Conservation (phyloP, 2,329 filamentous ascomycete genomes). For the Raffaelea albimanens region DNA sequence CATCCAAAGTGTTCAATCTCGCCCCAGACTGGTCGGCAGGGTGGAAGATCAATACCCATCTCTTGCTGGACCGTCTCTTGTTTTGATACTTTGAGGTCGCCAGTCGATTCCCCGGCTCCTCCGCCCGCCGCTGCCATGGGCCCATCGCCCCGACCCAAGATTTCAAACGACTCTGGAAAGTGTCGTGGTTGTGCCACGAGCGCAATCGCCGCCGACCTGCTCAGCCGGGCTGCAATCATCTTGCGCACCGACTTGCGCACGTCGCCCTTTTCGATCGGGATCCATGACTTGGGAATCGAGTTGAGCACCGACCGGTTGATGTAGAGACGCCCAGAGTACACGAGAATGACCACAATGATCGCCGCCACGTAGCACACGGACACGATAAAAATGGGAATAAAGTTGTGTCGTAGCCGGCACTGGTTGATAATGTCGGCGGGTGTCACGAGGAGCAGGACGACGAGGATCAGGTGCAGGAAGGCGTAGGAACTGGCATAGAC, state of each 20-base stretch:
- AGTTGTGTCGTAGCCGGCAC: slow-evolving; percentile 54
- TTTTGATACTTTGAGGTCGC: too few species aligned
- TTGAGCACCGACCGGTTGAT: slow-evolving; percentile 71
- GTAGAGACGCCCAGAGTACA: slow-evolving; percentile 79
- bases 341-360: slow-evolving; percentile 57
- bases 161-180: slow-evolving; percentile 17
- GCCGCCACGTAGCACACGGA: slow-evolving; percentile 67
- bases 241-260: slow-evolving; percentile 64
- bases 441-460: slow-evolving; percentile 67
- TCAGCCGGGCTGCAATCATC: slow-evolving; percentile 64
- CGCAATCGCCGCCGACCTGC: slow-evolving; percentile 70
- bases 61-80: slow-evolving; percentile 13
- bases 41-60: slow-evolving; percentile 38
- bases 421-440: slow-evolving; percentile 76
- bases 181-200: slow-evolving; percentile 67
- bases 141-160: too few species aligned
- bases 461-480: slow-evolving; percentile 62
- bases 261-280: slow-evolving; percentile 79
- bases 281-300: slow-evolving; percentile 76
- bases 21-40: slow-evolving; percentile 59
- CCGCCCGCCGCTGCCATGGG: too few species aligned
- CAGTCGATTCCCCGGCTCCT: not conserved
- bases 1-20: slow-evolving; percentile 80
- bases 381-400: slow-evolving; percentile 78
- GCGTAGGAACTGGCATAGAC: slow-evolving; percentile 74